Base-by-base conservation (phyloP, 305 asterid species). In the Fraxinus velutina region DNA sequence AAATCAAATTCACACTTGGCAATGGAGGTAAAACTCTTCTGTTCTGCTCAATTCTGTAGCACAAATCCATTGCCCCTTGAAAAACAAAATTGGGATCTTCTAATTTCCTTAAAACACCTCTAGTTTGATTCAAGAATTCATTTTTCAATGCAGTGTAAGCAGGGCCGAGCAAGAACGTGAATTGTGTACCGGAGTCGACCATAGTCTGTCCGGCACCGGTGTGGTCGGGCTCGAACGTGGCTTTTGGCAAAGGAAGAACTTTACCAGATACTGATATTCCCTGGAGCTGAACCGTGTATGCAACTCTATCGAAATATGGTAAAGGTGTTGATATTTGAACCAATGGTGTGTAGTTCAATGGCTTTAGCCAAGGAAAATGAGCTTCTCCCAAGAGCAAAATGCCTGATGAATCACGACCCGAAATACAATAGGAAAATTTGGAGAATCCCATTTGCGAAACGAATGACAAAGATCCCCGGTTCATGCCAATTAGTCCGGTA, bases 161-260 rank as follows among this genome's bases (percentile, higher is more conserved):
- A 64, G 92, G 91, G 33, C 97, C 98, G 24, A 93, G 89, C 5
- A 95, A 37, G 89, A 92, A 95, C 0, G 96, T 93, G 85, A 90
- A 94, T 83, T 93, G 98, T 7, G 98, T 93, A 39, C 98, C 98
- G 15, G 98, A 92, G 29, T 94, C 97, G 8, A 94, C 92, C 93
- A 90, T 94, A 7, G 98, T 93, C 68, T 94, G 98, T 9, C 98
- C 98, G 62, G 97, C 98, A 0, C 98, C 98, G 15, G 97, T 93
- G 78, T 93, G 97, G 73, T 94, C 96, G 1, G 97, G 97, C 9
- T 79, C 88, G 72, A 75, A 86, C 0, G 86, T 74, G 10, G 97
- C 87, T 62, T 88, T 87, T 6, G 96, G 95, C 22, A 94, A n/a
- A 0, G 89, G 86, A 30, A 94, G 88, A 17, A 91, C 39, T 72